Conservation (phyloP, 768 basidiomycete genomes). For the Cystoderma amianthinum region DNA sequence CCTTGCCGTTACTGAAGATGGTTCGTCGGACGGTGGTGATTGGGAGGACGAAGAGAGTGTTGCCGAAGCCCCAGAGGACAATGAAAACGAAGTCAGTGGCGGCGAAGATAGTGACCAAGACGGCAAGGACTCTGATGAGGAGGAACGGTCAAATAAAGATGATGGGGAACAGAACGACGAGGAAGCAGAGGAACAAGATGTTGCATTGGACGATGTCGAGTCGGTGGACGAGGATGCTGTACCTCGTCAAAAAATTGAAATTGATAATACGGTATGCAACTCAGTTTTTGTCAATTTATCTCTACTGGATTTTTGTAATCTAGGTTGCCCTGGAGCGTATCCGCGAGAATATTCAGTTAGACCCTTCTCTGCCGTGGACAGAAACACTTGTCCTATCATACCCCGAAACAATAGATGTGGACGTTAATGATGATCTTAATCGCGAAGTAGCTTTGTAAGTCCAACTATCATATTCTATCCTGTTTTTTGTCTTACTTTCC, state of each 20-base stretch:
- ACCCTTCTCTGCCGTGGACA: constrained; percentile 74
- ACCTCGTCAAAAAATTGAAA: constrained; percentile 75
- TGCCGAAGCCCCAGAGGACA: constrained; percentile 16
- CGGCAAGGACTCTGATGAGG: constrained; percentile 44
- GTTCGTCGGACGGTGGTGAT: constrained; percentile 5
- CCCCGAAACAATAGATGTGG: constrained; percentile 66
- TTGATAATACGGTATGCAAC: constrained; percentile 68
- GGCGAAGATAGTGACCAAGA: constrained; percentile 35
- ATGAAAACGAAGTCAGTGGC: constrained; percentile 21
- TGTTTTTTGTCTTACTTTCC: constrained; percentile 1
- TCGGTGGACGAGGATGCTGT: constrained; percentile 76
- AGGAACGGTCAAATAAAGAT: constrained; percentile 49
- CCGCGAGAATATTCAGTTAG: constrained; percentile 68
- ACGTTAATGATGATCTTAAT: constrained; percentile 84
- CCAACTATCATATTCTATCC: not conserved
- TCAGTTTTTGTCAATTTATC: not conserved
- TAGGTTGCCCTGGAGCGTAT: constrained; percentile 79
- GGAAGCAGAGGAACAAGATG: constrained; percentile 27
- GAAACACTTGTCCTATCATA: constrained; percentile 72
- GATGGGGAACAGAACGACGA: constrained; percentile 26
- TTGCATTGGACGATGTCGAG: constrained; percentile 67
- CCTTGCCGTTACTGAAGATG: constrained; percentile 18
- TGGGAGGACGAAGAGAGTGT: constrained; percentile 11
- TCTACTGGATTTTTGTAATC: not conserved
- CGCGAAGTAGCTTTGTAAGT: constrained; percentile 94